Evolutionary conservation across 2,329 filamentous ascomycete species (phyloP).

Genomic region (Cladosporium sp.): DNA sequence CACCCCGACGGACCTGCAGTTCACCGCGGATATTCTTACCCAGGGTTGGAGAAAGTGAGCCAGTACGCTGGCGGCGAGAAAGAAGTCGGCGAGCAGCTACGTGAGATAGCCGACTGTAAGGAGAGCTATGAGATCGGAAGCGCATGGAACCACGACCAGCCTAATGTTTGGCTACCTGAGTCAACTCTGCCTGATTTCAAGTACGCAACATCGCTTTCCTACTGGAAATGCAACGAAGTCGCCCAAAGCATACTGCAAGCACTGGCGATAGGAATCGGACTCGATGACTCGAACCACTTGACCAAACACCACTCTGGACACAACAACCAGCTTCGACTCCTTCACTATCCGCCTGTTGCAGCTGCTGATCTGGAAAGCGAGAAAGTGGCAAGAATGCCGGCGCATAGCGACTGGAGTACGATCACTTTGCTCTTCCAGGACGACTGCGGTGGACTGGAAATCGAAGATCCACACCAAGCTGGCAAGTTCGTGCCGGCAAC

Average conservation of each 20-base stretch:
- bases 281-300: constrained; percentile 30
- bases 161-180: constrained; percentile 54
- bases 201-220: constrained; percentile 36
- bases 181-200: constrained; percentile 49
- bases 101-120: constrained; percentile 30
- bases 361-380: constrained; percentile 35
- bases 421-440: constrained; percentile 49
- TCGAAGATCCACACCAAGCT: constrained; percentile 37
- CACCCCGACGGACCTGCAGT: constrained; percentile 43
- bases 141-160: constrained; percentile 45
- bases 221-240: constrained; percentile 36
- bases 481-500: constrained; percentile 37
- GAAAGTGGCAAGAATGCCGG: constrained; percentile 41
- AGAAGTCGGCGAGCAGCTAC: constrained; percentile 22
- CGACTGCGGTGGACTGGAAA: constrained; percentile 43
- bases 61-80: constrained; percentile 25
- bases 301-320: constrained; percentile 28
- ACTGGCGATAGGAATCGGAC: constrained; percentile 39
- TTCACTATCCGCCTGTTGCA: constrained; percentile 44
- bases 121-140: constrained; percentile 52
- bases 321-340: constrained; percentile 34
- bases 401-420: constrained; percentile 46
- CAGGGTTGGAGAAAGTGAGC: constrained; percentile 42
- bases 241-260: constrained; percentile 37
- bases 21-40: constrained; percentile 45